These are phyloP conservation scores for Mycena vulgaris DNA, from an alignment of 768 basidiomycete genomes.

Conservation along the genomic window DNA sequence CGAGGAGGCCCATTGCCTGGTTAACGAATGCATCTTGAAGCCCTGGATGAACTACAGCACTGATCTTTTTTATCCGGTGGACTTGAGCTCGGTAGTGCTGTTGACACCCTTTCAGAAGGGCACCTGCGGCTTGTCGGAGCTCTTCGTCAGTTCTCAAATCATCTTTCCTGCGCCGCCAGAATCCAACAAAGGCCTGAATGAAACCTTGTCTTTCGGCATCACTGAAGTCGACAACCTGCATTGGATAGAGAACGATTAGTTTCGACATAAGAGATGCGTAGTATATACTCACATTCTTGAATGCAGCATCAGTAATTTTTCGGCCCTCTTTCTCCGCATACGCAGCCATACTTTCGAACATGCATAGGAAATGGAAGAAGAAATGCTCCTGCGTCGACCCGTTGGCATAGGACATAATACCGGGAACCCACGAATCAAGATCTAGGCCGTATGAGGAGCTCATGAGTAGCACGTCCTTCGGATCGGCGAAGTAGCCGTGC, in stretches of 20 bases:
- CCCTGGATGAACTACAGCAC: not conserved
- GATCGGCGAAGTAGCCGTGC: constrained; percentile 50
- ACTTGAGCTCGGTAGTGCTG: no score
- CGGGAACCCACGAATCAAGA: constrained; percentile 51
- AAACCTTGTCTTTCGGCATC: constrained; percentile 52
- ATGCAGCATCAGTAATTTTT: constrained; percentile 11
- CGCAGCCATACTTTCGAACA: constrained; percentile 45
- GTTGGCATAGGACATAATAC: constrained; percentile 49
- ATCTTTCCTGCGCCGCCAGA: constrained; percentile 31
- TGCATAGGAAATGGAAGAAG: constrained; percentile 45
- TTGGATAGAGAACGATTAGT: not conserved
- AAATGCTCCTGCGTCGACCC: constrained; percentile 50
- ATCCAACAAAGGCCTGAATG: constrained; percentile 45
- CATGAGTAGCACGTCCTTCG: constrained; percentile 47
- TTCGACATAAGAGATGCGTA: not conserved
- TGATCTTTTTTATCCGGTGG: not conserved
- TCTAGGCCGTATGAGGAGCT: constrained; percentile 44
- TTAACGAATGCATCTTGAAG: not conserved
- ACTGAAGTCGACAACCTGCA: constrained; percentile 54
- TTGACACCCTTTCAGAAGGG: constrained; percentile 45
- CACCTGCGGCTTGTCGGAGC: constrained; percentile 27
- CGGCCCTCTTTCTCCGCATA: constrained; percentile 37
- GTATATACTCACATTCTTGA: constrained; percentile 12
- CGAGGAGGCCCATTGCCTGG: not conserved
- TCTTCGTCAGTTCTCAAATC: constrained; percentile 14